A percentile compares a stretch with the other conserved stretches of the same genome.
Evolutionary conservation across 2,329 filamentous ascomycete genomes (phyloP).

Genomic region (Chaetomium strumarium): DNA sequence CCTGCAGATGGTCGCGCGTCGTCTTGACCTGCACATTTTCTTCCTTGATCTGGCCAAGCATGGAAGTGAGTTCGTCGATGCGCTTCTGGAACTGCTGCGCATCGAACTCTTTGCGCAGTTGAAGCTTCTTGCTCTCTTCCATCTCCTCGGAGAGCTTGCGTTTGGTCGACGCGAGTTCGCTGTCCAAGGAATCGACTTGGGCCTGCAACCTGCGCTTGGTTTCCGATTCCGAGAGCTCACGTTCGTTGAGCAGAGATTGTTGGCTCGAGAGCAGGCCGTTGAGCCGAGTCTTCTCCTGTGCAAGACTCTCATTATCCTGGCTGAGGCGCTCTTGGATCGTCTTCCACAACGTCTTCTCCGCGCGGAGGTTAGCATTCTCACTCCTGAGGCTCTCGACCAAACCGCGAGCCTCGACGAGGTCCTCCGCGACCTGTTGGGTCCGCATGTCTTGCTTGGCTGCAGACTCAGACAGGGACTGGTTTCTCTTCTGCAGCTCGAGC

Average conservation of each 20-base stretch:
- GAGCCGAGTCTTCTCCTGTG: constrained; percentile 77
- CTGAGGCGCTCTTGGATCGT: constrained; percentile 83
- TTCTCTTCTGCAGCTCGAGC: constrained; percentile 76
- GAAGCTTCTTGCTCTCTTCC: constrained; percentile 77
- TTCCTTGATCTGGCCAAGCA: constrained; percentile 73
- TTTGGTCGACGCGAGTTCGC: constrained; percentile 71
- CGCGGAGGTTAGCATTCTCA: constrained; percentile 87
- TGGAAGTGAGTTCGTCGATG: constrained; percentile 84
- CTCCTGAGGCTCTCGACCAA: constrained; percentile 81
- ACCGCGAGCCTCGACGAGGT: constrained; percentile 79
- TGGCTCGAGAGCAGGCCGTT: constrained; percentile 78
- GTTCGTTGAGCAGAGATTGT: constrained; percentile 87
- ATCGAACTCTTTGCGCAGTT: constrained; percentile 84
- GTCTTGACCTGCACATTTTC: constrained; percentile 84
- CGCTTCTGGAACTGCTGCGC: constrained; percentile 81
- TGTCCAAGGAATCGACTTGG: constrained; percentile 71
- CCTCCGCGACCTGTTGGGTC: constrained; percentile 87
- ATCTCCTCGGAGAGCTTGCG: constrained; percentile 76
- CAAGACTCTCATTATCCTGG: constrained; percentile 79
- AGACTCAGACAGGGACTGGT: constrained; percentile 68
- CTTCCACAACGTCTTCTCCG: constrained; percentile 92
- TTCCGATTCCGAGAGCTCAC: constrained; percentile 78
- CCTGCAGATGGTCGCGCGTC: constrained; percentile 80
- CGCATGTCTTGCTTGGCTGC: constrained; percentile 85
- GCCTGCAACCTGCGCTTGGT: constrained; percentile 71